Percentiles rank a stretch among this genome's conserved stretches.
Evolutionary conservation across 768 basidiomycete genomes (phyloP).

Genomic region (Amanita polypyramis): DNA sequence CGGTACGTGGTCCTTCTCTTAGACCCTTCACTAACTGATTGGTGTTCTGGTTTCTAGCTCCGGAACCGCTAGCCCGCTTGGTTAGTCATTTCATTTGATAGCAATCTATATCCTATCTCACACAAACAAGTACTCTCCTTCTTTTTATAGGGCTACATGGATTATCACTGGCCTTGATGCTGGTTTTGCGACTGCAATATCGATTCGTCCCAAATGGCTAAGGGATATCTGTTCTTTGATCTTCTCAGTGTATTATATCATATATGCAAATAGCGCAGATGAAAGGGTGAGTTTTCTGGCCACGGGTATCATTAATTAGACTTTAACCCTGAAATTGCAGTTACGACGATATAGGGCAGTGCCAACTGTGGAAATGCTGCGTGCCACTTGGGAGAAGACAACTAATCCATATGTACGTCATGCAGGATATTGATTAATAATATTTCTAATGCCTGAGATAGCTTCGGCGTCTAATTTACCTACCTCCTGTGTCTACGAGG

Average conservation of each 20-base stretch:
- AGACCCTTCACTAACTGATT: not conserved
- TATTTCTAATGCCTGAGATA: conserved; percentile 18
- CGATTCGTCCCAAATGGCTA: conserved; percentile 85
- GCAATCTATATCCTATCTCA: not conserved
- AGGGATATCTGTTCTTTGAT: conserved; percentile 78
- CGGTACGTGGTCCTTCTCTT: conserved; percentile 34
- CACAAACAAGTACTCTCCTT: conserved; percentile 64
- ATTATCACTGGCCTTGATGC: conserved; percentile 91
- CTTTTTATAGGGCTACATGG: conserved; percentile 96
- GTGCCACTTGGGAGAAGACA: conserved; percentile 95
- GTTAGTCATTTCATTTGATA: conserved; percentile 32
- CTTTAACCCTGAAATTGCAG: not conserved
- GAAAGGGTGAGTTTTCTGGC: conserved; percentile 59
- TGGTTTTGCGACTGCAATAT: conserved; percentile 93
- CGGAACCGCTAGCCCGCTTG: conserved; percentile 84
- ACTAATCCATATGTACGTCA: conserved; percentile 76
- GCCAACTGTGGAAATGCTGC: conserved; percentile 93
- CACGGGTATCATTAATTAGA: not conserved
- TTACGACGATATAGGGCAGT: conserved; percentile 84
- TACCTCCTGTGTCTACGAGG: conserved; percentile 53
- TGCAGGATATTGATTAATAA: not conserved
- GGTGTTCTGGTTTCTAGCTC: conserved; percentile 38
- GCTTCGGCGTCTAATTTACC: conserved; percentile 57
- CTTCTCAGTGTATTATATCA: conserved; percentile 84
- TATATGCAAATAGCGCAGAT: conserved; percentile 82